Evolutionary conservation across 1,284 basidiomycete species (phyloP), one percentile per base, ranked within the genome.

Genomic region (Leccinum subrobustum): DNA sequence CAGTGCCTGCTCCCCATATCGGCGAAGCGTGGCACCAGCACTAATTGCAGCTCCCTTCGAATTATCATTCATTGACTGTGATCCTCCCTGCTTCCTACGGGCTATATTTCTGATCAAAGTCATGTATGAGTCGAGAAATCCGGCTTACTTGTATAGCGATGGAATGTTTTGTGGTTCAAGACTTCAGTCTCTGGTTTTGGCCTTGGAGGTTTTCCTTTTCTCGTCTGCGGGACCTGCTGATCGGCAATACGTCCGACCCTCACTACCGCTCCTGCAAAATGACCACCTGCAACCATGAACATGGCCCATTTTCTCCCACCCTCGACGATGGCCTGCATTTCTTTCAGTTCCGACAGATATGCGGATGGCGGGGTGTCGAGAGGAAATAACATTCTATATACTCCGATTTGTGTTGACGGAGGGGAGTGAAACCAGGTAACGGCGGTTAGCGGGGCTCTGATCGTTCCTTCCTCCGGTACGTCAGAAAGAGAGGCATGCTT

Each of bases 241-340:
- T 81, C 77, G 61, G 81, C 70, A 71, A 82, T 63, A 64, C 81
- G 73, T 63, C 85, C 85, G 23, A 92, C 89, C 31, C 87, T 79
- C 3, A 95, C 89, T 29, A 98, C 83, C 58, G 94, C 90, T 14
- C 95, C 96, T 7, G 96, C 96, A 77, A 99, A 99, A 76, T 99
- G 96, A 12, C 96, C 96, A 6, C 97, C 96, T 1, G 96, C 96
- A 50, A 93, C 88, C 93, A 98, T 96, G 70, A 98, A 90, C 79
- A 98, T 76, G 0, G 95, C 93, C 91, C 96, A 96, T 61, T 86
- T 90, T 18, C 95, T 81, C 37, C 90, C 92, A 27, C 82, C 79
- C 8, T 82, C 79, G 3, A 81, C 78, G 12, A 78, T 79, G 1
- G 68, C 69, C 73, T 96, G 95, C 78, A 96, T 83, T 11, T 79